Evolutionary conservation across 495 filamentous ascomycete genomes (phyloP), one percentile per base, ranked within the genome.

Genomic region (Lindgomyces ingoldianus): DNA sequence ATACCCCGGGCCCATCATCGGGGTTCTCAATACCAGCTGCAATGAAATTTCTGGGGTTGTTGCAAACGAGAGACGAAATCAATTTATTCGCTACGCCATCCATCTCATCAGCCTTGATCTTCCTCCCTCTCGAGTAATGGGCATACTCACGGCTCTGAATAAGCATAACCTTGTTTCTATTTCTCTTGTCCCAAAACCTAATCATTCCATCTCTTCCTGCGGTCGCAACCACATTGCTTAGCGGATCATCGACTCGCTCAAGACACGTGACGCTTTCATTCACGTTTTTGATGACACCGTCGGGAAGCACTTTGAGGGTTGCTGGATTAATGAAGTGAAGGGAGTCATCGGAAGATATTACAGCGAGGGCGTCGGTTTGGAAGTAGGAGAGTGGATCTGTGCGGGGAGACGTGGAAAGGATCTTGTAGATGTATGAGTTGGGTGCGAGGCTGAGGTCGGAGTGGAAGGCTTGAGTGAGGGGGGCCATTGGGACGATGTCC

Each of bases 11-110:
- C 21, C 68, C 74, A 42, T 76, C 70, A 21, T 91, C 85, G 14
- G 81, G 82, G 26, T 94, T 77, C 73, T 96, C 93, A 8, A 89
- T 91, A 9, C 93, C 93, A 25, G 86, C 88, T 27, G 85, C 90
- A 12, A 96, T 73, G 11, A 81, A 76, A 67, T 84, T 84, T 16
- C 80, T 81, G 42, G 77, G 75, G 51, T 77, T 76, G 26, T 81
- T 83, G 73, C 83, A 86, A 25, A 85, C 85, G 19, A 94, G 76
- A 0, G 91, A 89, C n/a, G 91, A 77, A 29, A 92, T 80, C 26
- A 78, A 72, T 45, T 70, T 71, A 48, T 74, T 73, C 36, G 74
- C 77, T 80, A 25, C 22, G 25, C 3, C 16, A 18, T n/a, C 8
- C 16, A 18, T 47, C 21, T 14, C 30, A 46, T 58, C 29, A 65